Evolutionary conservation across 75 land plant genomes (phyloP).

Genomic region (Pseudotsuga menziesii): DNA sequence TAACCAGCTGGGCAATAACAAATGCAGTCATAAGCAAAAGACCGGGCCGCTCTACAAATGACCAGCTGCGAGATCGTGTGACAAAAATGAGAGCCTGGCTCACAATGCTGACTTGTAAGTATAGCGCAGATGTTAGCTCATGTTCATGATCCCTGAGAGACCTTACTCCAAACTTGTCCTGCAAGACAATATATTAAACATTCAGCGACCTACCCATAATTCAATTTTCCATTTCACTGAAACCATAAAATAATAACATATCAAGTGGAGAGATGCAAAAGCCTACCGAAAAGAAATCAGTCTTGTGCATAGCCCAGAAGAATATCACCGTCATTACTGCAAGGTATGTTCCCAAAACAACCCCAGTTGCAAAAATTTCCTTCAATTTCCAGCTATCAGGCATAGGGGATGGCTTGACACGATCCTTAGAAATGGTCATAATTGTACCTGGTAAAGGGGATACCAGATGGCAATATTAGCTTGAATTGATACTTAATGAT

Average conservation of each 20-base stretch:
- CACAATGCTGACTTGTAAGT: constrained; percentile 56
- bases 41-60: constrained; percentile 68
- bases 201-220: background rate
- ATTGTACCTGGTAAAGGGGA: constrained; percentile 49
- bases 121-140: constrained; percentile 38
- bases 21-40: constrained; percentile 53
- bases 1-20: constrained; percentile 63
- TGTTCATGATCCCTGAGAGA: constrained; percentile 11
- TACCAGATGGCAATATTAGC: background rate
- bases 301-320: constrained; percentile 52
- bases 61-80: constrained; percentile 70
- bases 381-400: constrained; percentile 84
- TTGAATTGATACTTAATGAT: background rate
- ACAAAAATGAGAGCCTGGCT: constrained; percentile 66
- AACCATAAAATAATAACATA: background rate
- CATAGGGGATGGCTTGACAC: constrained; percentile 77
- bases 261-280: background rate
- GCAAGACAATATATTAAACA: background rate
- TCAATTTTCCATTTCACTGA: background rate
- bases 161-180: constrained; percentile 55
- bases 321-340: constrained; percentile 75
- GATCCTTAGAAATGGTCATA: constrained; percentile 83
- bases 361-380: constrained; percentile 72
- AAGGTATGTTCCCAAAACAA: constrained; percentile 66
- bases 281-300: constrained; percentile 55